These are phyloP conservation scores for Rhodotorula sp. DNA, from an alignment of 1,284 basidiomycete species.

Conservation along the genomic window DNA sequence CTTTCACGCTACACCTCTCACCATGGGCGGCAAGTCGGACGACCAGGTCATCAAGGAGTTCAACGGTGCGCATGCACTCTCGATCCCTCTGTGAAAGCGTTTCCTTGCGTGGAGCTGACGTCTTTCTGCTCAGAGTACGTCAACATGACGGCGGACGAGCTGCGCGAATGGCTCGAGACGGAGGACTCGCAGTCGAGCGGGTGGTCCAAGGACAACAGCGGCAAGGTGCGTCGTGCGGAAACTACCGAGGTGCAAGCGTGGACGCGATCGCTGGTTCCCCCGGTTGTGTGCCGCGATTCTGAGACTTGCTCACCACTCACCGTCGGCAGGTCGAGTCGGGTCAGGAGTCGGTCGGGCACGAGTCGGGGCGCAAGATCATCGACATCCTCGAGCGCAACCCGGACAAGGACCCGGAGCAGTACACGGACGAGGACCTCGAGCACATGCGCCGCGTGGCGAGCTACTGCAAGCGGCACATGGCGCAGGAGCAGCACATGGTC, in stretches of 20 bases:
- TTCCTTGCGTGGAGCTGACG: not conserved
- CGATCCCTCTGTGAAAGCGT: not conserved
- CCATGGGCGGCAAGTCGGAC: slow-evolving; percentile 26
- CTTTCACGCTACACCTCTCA: not conserved
- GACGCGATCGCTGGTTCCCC: too few species aligned
- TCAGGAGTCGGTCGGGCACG: slow-evolving; percentile 47
- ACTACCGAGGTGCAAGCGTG: too few species aligned
- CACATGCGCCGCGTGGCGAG: slow-evolving; percentile 50
- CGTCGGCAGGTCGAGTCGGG: slow-evolving; percentile 3
- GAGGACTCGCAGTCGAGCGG: slow-evolving; percentile 43
- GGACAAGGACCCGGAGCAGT: slow-evolving; percentile 46
- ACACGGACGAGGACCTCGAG: slow-evolving; percentile 47
- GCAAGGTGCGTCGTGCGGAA: not conserved
- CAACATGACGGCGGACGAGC: slow-evolving; percentile 49
- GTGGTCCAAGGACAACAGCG: slow-evolving; percentile 36
- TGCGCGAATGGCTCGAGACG: slow-evolving; percentile 49
- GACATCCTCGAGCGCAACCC: slow-evolving; percentile 50
- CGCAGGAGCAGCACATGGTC: slow-evolving; percentile 36
- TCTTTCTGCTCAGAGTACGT: slow-evolving; percentile 33
- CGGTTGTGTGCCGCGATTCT: too few species aligned
- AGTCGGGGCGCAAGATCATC: slow-evolving; percentile 36
- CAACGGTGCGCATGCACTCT: slow-evolving; percentile 9
- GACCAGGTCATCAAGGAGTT: slow-evolving; percentile 37
- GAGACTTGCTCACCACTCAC: too few species aligned
- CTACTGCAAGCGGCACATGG: slow-evolving; percentile 50